A percentile compares a stretch with the other conserved stretches of the same genome.
Conservation (phyloP, 495 filamentous ascomycete genomes). For the Hypoxylon fragiforme region DNA sequence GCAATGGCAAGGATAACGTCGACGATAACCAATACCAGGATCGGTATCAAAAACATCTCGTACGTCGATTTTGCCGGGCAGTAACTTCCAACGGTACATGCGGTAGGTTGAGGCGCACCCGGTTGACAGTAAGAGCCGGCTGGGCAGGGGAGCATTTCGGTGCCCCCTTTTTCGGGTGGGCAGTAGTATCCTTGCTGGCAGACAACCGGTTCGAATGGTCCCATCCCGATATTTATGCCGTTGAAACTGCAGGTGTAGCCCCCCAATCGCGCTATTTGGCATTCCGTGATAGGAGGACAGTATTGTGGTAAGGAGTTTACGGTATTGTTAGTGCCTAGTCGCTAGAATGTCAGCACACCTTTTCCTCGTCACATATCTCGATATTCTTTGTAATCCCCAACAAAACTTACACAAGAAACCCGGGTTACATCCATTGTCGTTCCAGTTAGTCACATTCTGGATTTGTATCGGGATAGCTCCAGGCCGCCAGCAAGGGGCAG, state of each 20-base stretch:
- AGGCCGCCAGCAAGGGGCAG: slow-evolving; percentile 42
- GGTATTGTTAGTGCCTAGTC: slow-evolving; percentile 51
- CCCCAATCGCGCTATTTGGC: slow-evolving; percentile 41
- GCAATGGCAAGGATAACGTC: slow-evolving; percentile 44
- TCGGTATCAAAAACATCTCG: slow-evolving; percentile 45
- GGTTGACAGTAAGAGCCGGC: slow-evolving; percentile 49
- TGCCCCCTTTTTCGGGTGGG: slow-evolving; percentile 38
- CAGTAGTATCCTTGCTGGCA: slow-evolving; percentile 52
- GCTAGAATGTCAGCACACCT: slow-evolving; percentile 13
- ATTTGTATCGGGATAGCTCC: slow-evolving; percentile 40
- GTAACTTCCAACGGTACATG: slow-evolving; percentile 44
- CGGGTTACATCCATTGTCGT: slow-evolving; percentile 38
- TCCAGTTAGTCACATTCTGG: slow-evolving; percentile 41
- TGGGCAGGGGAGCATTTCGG: slow-evolving; percentile 43
- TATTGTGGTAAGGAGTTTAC: slow-evolving; percentile 48
- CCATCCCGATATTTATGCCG: slow-evolving; percentile 43
- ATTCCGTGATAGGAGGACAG: slow-evolving; percentile 47
- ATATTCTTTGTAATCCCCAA: not conserved
- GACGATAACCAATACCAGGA: slow-evolving; percentile 44
- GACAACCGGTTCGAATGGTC: slow-evolving; percentile 49
- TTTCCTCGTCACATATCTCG: too few species aligned
- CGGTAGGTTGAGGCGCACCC: slow-evolving; percentile 45
- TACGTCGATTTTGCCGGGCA: slow-evolving; percentile 44
- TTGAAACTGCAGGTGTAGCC: slow-evolving; percentile 35
- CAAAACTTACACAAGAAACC: slow-evolving; percentile 47